Percentiles rank a stretch among this genome's conserved stretches.
These are phyloP conservation scores for Brasilioporus rufonigricans DNA, from an alignment of 768 basidiomycete genomes.

Conservation along the genomic window DNA sequence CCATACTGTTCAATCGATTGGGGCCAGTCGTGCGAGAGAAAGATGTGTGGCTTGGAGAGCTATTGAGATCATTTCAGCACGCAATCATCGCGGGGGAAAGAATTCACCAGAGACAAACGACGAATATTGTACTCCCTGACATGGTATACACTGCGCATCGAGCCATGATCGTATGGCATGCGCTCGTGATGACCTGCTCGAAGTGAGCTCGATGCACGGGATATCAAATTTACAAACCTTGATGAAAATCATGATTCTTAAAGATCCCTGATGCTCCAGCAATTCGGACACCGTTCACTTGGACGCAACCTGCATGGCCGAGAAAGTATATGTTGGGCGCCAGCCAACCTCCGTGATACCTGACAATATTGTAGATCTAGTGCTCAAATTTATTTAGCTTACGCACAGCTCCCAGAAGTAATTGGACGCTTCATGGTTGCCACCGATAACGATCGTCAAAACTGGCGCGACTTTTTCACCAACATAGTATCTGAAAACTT, in stretches of 20 bases:
- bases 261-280: slow-evolving; percentile 93
- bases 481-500: slow-evolving; percentile 71
- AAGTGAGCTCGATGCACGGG: slow-evolving; percentile 1
- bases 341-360: slow-evolving; percentile 96
- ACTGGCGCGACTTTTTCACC: slow-evolving; percentile 78
- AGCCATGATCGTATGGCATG: slow-evolving; percentile 70
- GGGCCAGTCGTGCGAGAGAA: slow-evolving; percentile 98
- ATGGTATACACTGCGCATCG: slow-evolving; percentile 87
- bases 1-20: slow-evolving; percentile 80
- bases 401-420: slow-evolving; percentile 94
- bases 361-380: slow-evolving; percentile 29
- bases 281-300: slow-evolving; percentile 84
- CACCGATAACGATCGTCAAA: slow-evolving; percentile 92
- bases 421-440: slow-evolving; percentile 96
- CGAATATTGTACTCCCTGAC: slow-evolving; percentile 82
- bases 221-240: slow-evolving; percentile 42
- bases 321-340: slow-evolving; percentile 97
- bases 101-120: slow-evolving; percentile 67
- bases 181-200: slow-evolving; percentile 72
- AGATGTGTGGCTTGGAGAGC: slow-evolving; percentile 67
- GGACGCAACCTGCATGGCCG: slow-evolving; percentile 85
- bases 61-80: slow-evolving; percentile 14
- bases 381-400: background rate
- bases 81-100: background rate
- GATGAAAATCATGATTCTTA: slow-evolving; percentile 69